phyloP scores from a whole-genome alignment of 2,329 filamentous ascomycete species.

The Microsporum ferrugineum region DNA sequence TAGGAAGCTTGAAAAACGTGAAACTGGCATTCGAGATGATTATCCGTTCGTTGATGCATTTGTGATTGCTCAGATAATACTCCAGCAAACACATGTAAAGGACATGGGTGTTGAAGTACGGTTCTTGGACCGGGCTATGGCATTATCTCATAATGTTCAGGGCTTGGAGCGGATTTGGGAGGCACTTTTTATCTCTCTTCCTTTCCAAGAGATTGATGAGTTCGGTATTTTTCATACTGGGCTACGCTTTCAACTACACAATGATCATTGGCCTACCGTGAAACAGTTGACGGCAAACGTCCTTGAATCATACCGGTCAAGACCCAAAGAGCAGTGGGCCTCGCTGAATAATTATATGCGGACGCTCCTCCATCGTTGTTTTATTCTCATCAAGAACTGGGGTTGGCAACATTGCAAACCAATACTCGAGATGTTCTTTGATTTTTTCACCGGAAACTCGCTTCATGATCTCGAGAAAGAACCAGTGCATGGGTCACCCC shows the following conservation, averaged over 20 bases:
- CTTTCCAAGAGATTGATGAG: constrained; percentile 42
- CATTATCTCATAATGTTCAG: constrained; percentile 20
- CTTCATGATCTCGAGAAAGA: constrained; percentile 44
- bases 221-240: constrained; percentile 37
- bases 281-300: constrained; percentile 37
- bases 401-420: constrained; percentile 46
- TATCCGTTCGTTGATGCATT: constrained; percentile 36
- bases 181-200: constrained; percentile 42
- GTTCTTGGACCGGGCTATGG: constrained; percentile 19
- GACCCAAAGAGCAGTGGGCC: constrained; percentile 28
- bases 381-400: constrained; percentile 44
- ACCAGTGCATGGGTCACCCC: constrained; percentile 40
- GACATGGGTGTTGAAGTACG: constrained; percentile 12
- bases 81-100: constrained; percentile 12
- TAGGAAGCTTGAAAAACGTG: constrained; percentile 30
- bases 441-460: constrained; percentile 47
- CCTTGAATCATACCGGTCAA: constrained; percentile 38
- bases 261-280: constrained; percentile 42
- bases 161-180: constrained; percentile 30
- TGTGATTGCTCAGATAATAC: constrained; percentile 37
- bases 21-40: constrained; percentile 39
- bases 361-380: constrained; percentile 41
- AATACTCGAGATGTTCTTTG: constrained; percentile 44
- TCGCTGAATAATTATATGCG: constrained; percentile 48
- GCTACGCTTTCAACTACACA: constrained; percentile 27